These are phyloP conservation scores for Salix suchowensis DNA, from an alignment of 345 rosid species.

Conservation along the genomic window DNA sequence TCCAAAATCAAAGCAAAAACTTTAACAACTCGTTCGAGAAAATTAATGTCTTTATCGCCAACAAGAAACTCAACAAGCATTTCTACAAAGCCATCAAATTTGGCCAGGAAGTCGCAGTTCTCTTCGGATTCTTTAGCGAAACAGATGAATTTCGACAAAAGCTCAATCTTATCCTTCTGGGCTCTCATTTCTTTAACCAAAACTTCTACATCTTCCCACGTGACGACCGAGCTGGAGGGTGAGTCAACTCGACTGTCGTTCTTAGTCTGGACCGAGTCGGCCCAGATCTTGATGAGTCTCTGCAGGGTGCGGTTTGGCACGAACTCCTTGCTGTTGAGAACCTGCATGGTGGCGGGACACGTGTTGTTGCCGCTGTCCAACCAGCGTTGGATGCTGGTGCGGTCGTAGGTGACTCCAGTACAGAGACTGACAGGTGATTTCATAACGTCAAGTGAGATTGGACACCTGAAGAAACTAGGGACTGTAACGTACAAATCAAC, in stretches of 20 bases:
- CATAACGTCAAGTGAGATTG: slow-evolving; percentile 96
- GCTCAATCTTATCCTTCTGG: background rate
- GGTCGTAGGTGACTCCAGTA: slow-evolving; percentile 96
- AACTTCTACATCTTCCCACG: slow-evolving; percentile 32
- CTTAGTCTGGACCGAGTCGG: slow-evolving; percentile 39
- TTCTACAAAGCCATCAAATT: slow-evolving; percentile 39
- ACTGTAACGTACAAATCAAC: slow-evolving; percentile 58
- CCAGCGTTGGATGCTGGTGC: slow-evolving; percentile 82
- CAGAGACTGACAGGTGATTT: slow-evolving; percentile 84
- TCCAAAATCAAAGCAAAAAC: slow-evolving; percentile 37
- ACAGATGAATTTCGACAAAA: slow-evolving; percentile 32
- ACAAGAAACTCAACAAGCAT: slow-evolving; percentile 49
- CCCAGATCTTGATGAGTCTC: slow-evolving; percentile 84
- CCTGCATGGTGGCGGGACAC: slow-evolving; percentile 96
- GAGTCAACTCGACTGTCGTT: slow-evolving; percentile 14
- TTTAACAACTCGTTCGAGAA: slow-evolving; percentile 37
- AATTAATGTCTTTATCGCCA: slow-evolving; percentile 12
- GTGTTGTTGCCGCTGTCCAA: slow-evolving; percentile 83
- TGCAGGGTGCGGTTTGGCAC: slow-evolving; percentile 79
- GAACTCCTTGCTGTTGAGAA: slow-evolving; percentile 58
- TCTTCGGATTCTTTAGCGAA: slow-evolving; percentile 57
- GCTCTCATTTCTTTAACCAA: slow-evolving; percentile 25
- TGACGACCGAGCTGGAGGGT: slow-evolving; percentile 14
- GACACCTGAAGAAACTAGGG: slow-evolving; percentile 81
- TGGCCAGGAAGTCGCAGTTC: slow-evolving; percentile 48